Evolutionary conservation across 345 rosid species (phyloP), one percentile per base, ranked within the genome.

Genomic region (Gossypium rotundifolium): DNA sequence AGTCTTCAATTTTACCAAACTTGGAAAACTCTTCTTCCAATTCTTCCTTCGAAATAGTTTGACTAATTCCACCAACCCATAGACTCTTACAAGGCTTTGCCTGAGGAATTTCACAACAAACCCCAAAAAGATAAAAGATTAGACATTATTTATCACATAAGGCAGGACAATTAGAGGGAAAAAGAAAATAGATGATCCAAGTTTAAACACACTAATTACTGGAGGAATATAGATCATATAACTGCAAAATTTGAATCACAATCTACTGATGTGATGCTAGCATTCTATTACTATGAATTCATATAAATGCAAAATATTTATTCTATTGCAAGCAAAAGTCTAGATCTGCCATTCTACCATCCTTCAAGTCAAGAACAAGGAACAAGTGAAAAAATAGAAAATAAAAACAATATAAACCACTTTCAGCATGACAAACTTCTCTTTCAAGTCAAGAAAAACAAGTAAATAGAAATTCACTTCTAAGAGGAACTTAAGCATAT

Each of bases 11-110:
- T 81, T 88, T 77, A 62, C 99, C 98, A 65, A 91, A 91, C 71
- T 83, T 93, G 12, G 69, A 77, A 80, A 93, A 93, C 81, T 88
- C 97, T 70, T 88, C 86, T 77, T 92, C 90, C 69, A 93, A 72
- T 60, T 86, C 87, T 61, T 90, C 94, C 73, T 87, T 87, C 9
- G 91, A 82, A 70, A 91, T 80, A 75, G 79, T 65, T 23, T 87
- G 80, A 86, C 93, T 83, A 75, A 95, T 85, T 73, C 98, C 99
- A 80, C 99, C 98, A 49, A 95, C 90, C 98, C 98, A 93, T 10
- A 93, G 82, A 76, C 85, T 79, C 82, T 89, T 93, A 69, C 82
- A 81, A 77, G 98, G 94, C 76, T 84, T 93, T 70, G 97, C 97
- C 99, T 95, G 88, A 64, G 80, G 76, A 74, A 60, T 29, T 76